Percentiles rank a stretch among this genome's conserved stretches.
phyloP scores from a whole-genome alignment of 1,284 basidiomycete species.

The Heterobasidion irregulare region DNA sequence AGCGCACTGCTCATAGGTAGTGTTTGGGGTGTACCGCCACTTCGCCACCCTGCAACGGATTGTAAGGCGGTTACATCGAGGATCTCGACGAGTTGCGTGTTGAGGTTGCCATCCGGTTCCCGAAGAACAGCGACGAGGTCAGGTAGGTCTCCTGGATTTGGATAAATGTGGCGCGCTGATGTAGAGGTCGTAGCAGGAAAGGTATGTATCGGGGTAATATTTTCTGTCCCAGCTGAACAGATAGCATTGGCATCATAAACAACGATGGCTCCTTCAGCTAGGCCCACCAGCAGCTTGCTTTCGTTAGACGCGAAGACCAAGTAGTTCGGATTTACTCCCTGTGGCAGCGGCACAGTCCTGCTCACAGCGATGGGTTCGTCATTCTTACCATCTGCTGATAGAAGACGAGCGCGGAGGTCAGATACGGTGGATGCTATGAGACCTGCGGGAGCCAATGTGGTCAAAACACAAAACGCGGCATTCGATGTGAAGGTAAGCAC shows the following conservation, averaged over 20 bases:
- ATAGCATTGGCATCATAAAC: constrained; percentile 47
- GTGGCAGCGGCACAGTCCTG: constrained; percentile 33
- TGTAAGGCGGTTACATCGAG: constrained; percentile 44
- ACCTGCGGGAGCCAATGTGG: constrained; percentile 24
- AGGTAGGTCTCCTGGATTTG: constrained; percentile 58
- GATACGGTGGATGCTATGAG: constrained; percentile 49
- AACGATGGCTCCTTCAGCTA: constrained; percentile 46
- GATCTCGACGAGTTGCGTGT: constrained; percentile 40
- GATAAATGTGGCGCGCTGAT: constrained; percentile 42
- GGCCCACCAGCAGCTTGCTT: constrained; percentile 48
- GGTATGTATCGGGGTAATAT: constrained; percentile 36
- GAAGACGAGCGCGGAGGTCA: constrained; percentile 44
- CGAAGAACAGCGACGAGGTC: constrained; percentile 55
- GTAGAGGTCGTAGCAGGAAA: constrained; percentile 34
- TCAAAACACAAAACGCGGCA: too few relatives aligned
- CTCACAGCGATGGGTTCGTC: constrained; percentile 37
- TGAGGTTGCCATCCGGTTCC: constrained; percentile 27
- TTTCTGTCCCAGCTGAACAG: constrained; percentile 34
- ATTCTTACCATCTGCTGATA: constrained; percentile 24
- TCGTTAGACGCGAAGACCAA: constrained; percentile 51
- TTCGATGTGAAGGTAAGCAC: constrained; percentile 22
- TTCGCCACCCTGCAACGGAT: constrained; percentile 56
- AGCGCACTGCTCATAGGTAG: constrained; percentile 50
- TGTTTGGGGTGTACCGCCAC: constrained; percentile 36
- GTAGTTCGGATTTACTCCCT: constrained; percentile 35